Evolutionary conservation across 768 basidiomycete genomes (phyloP).

Genomic region (Kwoniella heveanensis): DNA sequence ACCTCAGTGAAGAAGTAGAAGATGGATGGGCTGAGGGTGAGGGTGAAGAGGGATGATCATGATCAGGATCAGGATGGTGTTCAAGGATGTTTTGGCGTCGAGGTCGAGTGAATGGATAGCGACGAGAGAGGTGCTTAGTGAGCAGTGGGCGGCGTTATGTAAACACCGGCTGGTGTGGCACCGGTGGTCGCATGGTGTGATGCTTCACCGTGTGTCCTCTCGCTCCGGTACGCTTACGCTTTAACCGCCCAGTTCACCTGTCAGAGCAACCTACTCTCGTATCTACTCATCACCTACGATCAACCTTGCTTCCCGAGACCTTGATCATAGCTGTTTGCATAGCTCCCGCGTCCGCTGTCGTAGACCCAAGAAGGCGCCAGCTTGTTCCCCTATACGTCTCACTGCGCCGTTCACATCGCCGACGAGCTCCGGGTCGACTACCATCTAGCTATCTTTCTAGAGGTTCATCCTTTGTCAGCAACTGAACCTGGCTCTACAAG

Average conservation of each 20-base stretch:
- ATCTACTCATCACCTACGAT: too few species aligned
- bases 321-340: too few species aligned
- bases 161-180: not conserved
- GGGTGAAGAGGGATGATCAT: constrained; percentile 11
- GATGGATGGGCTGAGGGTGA: constrained; percentile 15
- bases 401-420: too few species aligned
- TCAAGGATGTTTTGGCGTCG: not conserved
- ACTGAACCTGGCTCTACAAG: not conserved
- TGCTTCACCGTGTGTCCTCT: not conserved
- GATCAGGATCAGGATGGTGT: constrained; percentile 8
- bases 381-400: too few species aligned
- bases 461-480: constrained; percentile 21
- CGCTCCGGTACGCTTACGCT: not conserved
- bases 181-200: not conserved
- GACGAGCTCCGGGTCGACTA: not conserved
- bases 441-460: not conserved
- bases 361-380: too few species aligned
- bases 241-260: not conserved
- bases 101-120: not conserved
- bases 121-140: constrained; percentile 16
- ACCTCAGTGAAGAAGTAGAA: constrained; percentile 25
- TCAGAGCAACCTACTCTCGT: too few species aligned
- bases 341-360: too few species aligned
- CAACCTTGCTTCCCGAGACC: too few species aligned
- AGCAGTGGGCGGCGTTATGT: constrained; percentile 3